A percentile compares a stretch with the other conserved stretches of the same genome.
These are phyloP conservation scores for Pichia manshurica DNA, from an alignment of 805 yeast genomes.

Conservation along the genomic window DNA sequence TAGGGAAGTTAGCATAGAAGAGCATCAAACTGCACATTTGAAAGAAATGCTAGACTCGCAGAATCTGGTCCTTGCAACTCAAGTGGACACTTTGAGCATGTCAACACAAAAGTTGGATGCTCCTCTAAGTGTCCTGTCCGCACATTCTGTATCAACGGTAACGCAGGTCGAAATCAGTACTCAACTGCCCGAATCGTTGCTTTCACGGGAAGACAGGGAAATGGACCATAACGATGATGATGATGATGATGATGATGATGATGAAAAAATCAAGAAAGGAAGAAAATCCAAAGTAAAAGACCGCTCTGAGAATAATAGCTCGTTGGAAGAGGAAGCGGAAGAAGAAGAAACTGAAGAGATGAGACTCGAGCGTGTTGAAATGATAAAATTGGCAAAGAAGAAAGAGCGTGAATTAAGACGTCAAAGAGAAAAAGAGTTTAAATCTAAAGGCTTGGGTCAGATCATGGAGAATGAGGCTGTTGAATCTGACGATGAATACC, in stretches of 20 bases:
- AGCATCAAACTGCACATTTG: constrained; percentile 6
- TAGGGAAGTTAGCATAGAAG: background rate
- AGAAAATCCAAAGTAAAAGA: constrained; percentile 6
- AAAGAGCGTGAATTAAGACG: constrained; percentile 21
- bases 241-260: constrained; percentile 17
- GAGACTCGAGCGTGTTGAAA: constrained; percentile 24
- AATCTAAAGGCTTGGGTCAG: constrained; percentile 48
- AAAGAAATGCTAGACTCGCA: constrained; percentile 25
- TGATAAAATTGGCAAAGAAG: constrained; percentile 23
- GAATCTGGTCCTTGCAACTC: constrained; percentile 28
- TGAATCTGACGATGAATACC: constrained; percentile 87
- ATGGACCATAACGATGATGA: constrained; percentile 15
- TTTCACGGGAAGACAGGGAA: background rate
- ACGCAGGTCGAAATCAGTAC: too few relatives aligned
- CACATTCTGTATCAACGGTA: background rate
- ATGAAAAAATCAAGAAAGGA: constrained; percentile 18
- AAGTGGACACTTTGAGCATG: constrained; percentile 18
- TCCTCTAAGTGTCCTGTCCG: background rate
- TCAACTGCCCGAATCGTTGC: too few relatives aligned
- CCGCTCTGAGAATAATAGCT: constrained; percentile 29
- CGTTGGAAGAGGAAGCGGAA: constrained; percentile 12
- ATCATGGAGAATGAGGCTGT: constrained; percentile 79
- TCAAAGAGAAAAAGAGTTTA: constrained; percentile 45
- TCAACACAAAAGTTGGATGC: constrained; percentile 7
- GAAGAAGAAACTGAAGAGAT: constrained; percentile 36